These are phyloP conservation scores for Serendipita sp. DNA, from an alignment of 768 basidiomycete species.

Conservation along the genomic window DNA sequence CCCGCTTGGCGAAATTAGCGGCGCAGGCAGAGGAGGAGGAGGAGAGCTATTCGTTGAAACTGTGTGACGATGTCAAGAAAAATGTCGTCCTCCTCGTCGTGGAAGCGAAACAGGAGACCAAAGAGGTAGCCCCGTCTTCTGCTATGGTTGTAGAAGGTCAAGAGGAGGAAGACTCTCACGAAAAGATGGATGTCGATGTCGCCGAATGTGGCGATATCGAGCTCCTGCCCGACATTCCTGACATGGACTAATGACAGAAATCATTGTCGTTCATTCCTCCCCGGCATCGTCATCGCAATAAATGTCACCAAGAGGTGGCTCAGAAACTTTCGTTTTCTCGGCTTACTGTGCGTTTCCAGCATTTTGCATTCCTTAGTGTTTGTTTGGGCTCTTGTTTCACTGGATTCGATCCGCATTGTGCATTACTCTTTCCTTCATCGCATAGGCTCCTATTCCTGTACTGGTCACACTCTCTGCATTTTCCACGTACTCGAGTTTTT, in stretches of 20 bases:
- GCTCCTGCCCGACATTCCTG: neutral
- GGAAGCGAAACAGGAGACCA: neutral
- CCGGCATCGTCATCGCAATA: neutral
- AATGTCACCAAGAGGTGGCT: neutral
- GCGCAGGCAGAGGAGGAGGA: neutral
- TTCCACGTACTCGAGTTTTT: too few species aligned
- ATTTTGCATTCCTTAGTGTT: neutral
- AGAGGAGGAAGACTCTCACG: neutral
- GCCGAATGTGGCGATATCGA: slow-evolving; percentile 3
- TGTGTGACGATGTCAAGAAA: neutral
- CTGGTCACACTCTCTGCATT: too few species aligned
- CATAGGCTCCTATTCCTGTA: too few species aligned
- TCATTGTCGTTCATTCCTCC: neutral
- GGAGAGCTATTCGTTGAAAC: neutral
- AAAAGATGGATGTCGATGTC: slow-evolving; percentile 3
- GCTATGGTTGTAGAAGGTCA: too few species aligned
- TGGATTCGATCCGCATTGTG: too few species aligned
- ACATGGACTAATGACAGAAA: neutral
- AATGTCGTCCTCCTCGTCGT: neutral
- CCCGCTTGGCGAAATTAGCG: neutral
- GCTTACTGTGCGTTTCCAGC: neutral
- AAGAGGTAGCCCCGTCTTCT: neutral
- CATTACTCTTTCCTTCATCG: too few species aligned
- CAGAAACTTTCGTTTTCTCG: neutral
- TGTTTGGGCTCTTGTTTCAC: too few species aligned